These are phyloP conservation scores for Karstenula rhodostoma DNA, from an alignment of 2,329 filamentous ascomycete species.

Conservation along the genomic window DNA sequence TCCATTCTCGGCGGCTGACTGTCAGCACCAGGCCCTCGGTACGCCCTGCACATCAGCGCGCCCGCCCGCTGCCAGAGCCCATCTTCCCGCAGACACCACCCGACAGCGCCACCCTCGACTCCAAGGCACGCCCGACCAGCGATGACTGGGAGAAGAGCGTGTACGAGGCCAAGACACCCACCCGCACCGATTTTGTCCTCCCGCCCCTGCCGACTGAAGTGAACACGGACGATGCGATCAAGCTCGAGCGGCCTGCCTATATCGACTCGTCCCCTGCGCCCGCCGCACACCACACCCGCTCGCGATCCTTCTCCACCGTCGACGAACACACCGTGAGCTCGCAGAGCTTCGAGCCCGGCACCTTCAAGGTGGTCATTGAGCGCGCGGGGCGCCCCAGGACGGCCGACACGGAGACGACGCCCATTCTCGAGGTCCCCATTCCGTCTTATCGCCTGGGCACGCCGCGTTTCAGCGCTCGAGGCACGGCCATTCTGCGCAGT, in stretches of 20 bases:
- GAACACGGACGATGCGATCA: constrained; percentile 28
- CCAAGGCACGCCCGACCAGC: constrained; percentile 39
- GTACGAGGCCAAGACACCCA: constrained; percentile 44
- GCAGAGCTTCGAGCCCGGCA: constrained; percentile 68
- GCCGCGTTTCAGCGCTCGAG: constrained; percentile 78
- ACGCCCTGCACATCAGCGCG: constrained; percentile 46
- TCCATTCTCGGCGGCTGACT: constrained; percentile 24
- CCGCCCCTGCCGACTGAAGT: constrained; percentile 30
- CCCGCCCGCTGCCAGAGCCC: constrained; percentile 42
- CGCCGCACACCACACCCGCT: constrained; percentile 55
- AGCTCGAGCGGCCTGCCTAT: constrained; percentile 24
- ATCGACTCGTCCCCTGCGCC: constrained; percentile 30
- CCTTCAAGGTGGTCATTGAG: constrained; percentile 82
- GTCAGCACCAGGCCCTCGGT: constrained; percentile 43
- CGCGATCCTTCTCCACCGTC: constrained; percentile 79
- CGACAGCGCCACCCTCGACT: constrained; percentile 46
- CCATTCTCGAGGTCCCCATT: constrained; percentile 76
- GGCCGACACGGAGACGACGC: constrained; percentile 63
- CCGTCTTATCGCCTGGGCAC: constrained; percentile 85
- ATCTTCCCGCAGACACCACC: constrained; percentile 50
- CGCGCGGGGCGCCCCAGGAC: constrained; percentile 73
- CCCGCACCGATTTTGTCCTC: constrained; percentile 34
- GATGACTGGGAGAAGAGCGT: constrained; percentile 48
- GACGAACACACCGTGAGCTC: constrained; percentile 64
- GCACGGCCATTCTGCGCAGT: constrained; percentile 78